A percentile compares a stretch with the other conserved stretches of the same genome.
Conservation (phyloP, 2,329 filamentous ascomycete species). For the Colletotrichum nymphaeae region DNA sequence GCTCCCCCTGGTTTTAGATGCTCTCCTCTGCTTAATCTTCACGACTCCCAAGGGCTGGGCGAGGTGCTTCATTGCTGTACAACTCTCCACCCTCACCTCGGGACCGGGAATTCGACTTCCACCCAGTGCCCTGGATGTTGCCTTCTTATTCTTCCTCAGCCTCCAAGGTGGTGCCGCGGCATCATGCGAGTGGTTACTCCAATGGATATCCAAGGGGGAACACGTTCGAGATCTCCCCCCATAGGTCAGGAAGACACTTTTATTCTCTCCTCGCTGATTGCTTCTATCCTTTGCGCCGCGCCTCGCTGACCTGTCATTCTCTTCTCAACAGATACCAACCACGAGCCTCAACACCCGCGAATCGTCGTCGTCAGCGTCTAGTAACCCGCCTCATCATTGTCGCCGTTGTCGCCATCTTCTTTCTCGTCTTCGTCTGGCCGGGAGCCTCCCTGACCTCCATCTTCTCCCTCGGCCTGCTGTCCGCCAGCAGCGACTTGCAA, state of each 20-base stretch:
- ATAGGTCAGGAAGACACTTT: constrained; percentile 71
- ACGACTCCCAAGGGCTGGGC: constrained; percentile 19
- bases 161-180: constrained; percentile 85
- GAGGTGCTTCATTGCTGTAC: constrained; percentile 6
- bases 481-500: constrained; percentile 76
- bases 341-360: constrained; percentile 76
- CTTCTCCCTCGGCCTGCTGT: constrained; percentile 77
- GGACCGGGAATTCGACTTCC: constrained; percentile 23
- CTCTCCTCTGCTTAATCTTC: constrained; percentile 44
- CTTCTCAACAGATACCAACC: constrained; percentile 81
- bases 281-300: constrained; percentile 14
- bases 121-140: constrained; percentile 57
- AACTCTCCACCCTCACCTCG: constrained; percentile 19
- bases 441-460: constrained; percentile 70
- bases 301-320: constrained; percentile 33
- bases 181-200: constrained; percentile 78
- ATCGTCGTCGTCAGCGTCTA: constrained; percentile 79
- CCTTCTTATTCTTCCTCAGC: constrained; percentile 67
- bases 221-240: constrained; percentile 88
- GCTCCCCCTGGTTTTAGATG: constrained; percentile 37
- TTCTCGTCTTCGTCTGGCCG: constrained; percentile 82
- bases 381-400: constrained; percentile 73
- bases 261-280: not conserved
- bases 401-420: constrained; percentile 67
- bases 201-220: constrained; percentile 85